Evolutionary conservation across 306 rosid species (phyloP), one percentile per base, ranked within the genome.

Genomic region (Acacia crassicarpa): DNA sequence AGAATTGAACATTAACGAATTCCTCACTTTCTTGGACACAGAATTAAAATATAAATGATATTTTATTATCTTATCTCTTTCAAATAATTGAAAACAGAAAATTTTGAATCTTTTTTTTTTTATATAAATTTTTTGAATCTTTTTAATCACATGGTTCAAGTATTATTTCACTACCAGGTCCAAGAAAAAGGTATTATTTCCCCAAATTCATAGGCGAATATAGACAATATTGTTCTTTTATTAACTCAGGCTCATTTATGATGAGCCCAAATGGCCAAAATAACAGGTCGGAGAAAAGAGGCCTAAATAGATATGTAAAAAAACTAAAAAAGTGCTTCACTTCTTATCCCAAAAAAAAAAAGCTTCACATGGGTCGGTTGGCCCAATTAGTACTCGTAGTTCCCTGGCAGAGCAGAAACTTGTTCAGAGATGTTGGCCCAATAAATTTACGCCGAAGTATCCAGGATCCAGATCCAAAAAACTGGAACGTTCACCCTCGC

Each of bases 1-100:
- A 38, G 86, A 85, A 83, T 83, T 73, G 67, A 74, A 75, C 61
- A 19, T 1, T 80, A 78, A 83, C 80, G 83, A 68, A 63, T 89
- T 78, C 77, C 82, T 58, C 86, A 40, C 8, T 84, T 88, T 78
- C 66, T 82, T 81, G 81, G 59, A 78, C 68, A 1, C 68, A 62
- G 14, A 30, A 25, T 25, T 12, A 62, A 62, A 25, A 27, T n/a
- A 62, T 13, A 27, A 62, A 62, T 12, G 20, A 27, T 27, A 48
- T 27, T 62, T 27, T 13, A 17, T 27, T 38, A 40, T 51, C 75
- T 25, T 38, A 6, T 38, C 41, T 38, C 41, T 38, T 38, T 38
- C 41, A 38, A 38, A 38, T 38, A 6, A 38, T 38, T 38, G 41
- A 6, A 38, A 38, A 38, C 8, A 6, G 41, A 38, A 38, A 38